Evolutionary conservation across 192 early-diverging fungal genomes (phyloP).

Genomic region (Podila minutissima): DNA sequence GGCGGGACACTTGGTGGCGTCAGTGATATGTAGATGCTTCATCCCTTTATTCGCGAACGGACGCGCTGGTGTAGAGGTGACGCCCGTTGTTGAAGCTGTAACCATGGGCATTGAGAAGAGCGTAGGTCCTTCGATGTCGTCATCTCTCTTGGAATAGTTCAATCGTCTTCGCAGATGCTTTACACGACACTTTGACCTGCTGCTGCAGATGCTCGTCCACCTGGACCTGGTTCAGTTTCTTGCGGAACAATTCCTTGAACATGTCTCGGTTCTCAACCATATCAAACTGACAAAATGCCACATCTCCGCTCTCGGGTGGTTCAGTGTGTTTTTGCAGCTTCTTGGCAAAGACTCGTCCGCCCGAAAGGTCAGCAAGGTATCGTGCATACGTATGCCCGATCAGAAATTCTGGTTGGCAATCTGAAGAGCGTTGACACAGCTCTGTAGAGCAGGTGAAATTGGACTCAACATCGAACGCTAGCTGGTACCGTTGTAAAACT

Average conservation of each 20-base stretch:
- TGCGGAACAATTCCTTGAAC: conserved; percentile 61
- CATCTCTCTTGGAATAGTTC: conserved; percentile 43
- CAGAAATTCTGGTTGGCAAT: conserved; percentile 43
- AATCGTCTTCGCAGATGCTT: conserved; percentile 28
- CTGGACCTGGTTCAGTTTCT: conserved; percentile 52
- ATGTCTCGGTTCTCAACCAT: conserved; percentile 54
- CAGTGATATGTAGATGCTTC: no score
- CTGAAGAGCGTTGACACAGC: conserved; percentile 56
- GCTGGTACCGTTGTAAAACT: conserved; percentile 53
- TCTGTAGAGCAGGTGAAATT: conserved; percentile 57
- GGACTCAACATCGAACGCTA: conserved; percentile 32
- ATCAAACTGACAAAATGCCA: conserved; percentile 62
- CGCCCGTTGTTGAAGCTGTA: no score
- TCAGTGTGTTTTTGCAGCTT: conserved; percentile 58
- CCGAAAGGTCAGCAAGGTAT: no score
- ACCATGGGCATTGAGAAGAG: background rate
- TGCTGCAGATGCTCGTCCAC: conserved; percentile 39
- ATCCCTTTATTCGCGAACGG: no score
- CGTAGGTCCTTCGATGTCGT: conserved; percentile 19
- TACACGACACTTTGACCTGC: conserved; percentile 21
- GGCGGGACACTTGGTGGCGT: no score
- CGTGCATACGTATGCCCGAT: no score
- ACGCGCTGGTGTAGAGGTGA: no score
- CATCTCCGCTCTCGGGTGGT: conserved; percentile 47
- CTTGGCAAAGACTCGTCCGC: conserved; percentile 51